Percentiles rank a stretch among this genome's conserved stretches.
Evolutionary conservation across 371 early-diverging fungal genomes (phyloP).

Genomic region (Conidiobolus incongruus): DNA sequence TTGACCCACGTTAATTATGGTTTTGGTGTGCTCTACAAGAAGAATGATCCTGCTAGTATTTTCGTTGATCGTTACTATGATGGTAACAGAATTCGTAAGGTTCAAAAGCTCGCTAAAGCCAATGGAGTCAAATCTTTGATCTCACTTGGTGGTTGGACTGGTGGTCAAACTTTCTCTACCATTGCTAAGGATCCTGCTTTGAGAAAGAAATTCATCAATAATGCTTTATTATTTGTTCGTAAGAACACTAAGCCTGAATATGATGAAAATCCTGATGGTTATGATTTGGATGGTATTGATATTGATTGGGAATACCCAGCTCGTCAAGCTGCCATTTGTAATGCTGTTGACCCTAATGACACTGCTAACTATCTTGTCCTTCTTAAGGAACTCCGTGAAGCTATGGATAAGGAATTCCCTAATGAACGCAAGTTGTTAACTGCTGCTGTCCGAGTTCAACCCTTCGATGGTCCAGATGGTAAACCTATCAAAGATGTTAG

Average conservation of each 20-base stretch:
- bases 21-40: conserved; percentile 11
- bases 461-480: conserved; percentile 27
- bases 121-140: conserved; percentile 32
- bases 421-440: conserved; percentile 27
- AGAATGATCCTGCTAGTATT: conserved; percentile 7
- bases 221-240: conserved; percentile 11
- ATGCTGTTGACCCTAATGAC: conserved; percentile 24
- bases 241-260: conserved; percentile 9
- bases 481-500: conserved; percentile 28
- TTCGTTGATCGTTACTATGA: conserved; percentile 11
- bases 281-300: conserved; percentile 20
- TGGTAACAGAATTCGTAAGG: conserved; percentile 13
- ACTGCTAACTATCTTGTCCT: conserved; percentile 29
- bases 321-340: conserved; percentile 38
- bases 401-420: conserved; percentile 19
- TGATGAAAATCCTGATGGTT: conserved; percentile 8
- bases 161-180: conserved; percentile 29
- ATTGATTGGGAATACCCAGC: conserved; percentile 64
- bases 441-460: conserved; percentile 39
- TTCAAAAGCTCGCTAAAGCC: conserved; percentile 22
- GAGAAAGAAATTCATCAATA: conserved; percentile 24
- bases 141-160: conserved; percentile 60
- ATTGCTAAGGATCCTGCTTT: conserved; percentile 18
- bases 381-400: conserved; percentile 33
- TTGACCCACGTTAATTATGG: conserved; percentile 41